Conservation (phyloP, 1,139 yeast genomes). For the Scheffersomyces cryptocercus region DNA sequence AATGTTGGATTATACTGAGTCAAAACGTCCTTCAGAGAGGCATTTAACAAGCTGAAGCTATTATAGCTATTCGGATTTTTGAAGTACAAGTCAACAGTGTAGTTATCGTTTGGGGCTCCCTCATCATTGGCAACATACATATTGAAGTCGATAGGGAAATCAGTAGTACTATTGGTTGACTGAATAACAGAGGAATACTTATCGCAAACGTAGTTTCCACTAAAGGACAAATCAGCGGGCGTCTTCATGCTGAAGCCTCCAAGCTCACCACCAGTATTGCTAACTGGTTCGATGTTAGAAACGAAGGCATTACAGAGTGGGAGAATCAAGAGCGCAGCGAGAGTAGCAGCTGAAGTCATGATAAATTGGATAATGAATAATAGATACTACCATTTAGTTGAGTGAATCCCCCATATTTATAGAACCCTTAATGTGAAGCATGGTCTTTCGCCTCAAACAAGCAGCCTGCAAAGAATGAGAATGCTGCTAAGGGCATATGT, state of each 20-base stretch:
- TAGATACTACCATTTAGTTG: background rate
- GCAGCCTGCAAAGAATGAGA: no score
- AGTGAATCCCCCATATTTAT: background rate
- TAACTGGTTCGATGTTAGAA: slow-evolving; percentile 14
- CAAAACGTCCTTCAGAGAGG: slow-evolving; percentile 16
- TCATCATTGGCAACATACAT: slow-evolving; percentile 16
- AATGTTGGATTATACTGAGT: slow-evolving; percentile 16
- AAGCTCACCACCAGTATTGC: slow-evolving; percentile 3
- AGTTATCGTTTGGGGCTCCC: slow-evolving; percentile 14
- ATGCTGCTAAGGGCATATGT: no score
- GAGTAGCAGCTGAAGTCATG: slow-evolving; percentile 2
- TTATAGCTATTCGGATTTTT: slow-evolving; percentile 16
- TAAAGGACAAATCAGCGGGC: slow-evolving; percentile 13
- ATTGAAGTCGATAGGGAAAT: slow-evolving; percentile 18
- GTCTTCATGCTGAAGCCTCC: slow-evolving; percentile 10
- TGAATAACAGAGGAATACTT: slow-evolving; percentile 18
- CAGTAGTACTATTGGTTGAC: slow-evolving; percentile 13
- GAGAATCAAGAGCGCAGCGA: slow-evolving; percentile 4
- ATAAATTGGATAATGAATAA: background rate
- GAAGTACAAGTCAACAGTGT: slow-evolving; percentile 19
- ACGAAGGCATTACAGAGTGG: slow-evolving; percentile 6
- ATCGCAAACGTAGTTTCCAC: slow-evolving; percentile 21
- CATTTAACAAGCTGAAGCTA: slow-evolving; percentile 16
- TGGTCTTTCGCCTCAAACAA: no score
- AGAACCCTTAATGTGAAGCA: no score